These are phyloP conservation scores for Suillus americanus DNA, from an alignment of 768 basidiomycete genomes.

Conservation along the genomic window DNA sequence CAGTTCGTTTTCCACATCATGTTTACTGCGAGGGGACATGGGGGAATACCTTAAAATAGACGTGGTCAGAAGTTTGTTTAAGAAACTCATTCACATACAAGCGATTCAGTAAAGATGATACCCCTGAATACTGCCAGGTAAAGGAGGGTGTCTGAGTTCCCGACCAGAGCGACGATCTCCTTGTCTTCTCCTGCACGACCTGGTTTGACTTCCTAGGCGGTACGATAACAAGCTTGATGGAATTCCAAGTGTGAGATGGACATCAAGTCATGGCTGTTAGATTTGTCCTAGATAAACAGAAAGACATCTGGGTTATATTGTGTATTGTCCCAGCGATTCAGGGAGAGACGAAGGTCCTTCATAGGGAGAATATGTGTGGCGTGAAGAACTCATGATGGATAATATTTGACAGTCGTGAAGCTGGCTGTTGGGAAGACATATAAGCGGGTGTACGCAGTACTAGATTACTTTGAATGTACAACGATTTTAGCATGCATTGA, in stretches of 20 bases:
- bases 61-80: background rate
- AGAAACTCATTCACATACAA: constrained; percentile 24
- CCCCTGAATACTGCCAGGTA: constrained; percentile 44
- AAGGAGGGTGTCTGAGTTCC: constrained; percentile 38
- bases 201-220: constrained; percentile 40
- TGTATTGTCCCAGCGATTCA: constrained; percentile 34
- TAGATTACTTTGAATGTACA: background rate
- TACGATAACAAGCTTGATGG: constrained; percentile 42
- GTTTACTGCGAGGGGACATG: constrained; percentile 37
- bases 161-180: constrained; percentile 37
- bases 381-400: constrained; percentile 2
- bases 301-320: constrained; percentile 27
- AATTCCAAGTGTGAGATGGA: constrained; percentile 43
- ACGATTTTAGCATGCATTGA: too few species aligned
- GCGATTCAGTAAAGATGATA: constrained; percentile 34
- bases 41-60: constrained; percentile 33
- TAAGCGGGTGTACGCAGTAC: background rate
- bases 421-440: background rate
- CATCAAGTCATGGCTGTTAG: constrained; percentile 15
- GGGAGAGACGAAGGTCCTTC: constrained; percentile 35
- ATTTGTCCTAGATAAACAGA: constrained; percentile 27
- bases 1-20: constrained; percentile 39
- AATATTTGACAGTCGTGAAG: background rate
- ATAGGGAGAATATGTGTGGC: constrained; percentile 20
- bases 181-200: constrained; percentile 30